Conservation (phyloP, 768 basidiomycete genomes). For the Hericium erinaceus region DNA sequence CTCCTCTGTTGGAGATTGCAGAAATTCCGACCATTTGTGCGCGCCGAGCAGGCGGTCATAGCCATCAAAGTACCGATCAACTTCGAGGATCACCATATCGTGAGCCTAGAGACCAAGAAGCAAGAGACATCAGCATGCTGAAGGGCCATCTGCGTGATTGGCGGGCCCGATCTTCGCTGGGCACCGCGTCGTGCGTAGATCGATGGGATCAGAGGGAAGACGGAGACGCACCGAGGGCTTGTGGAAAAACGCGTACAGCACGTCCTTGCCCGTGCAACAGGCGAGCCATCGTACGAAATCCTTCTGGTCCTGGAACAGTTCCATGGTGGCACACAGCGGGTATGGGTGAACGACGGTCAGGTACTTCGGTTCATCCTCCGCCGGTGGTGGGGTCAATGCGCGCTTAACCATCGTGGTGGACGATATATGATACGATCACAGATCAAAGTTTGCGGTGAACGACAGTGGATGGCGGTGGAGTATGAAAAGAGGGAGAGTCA, state of each 20-base stretch:
- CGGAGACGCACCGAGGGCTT: constrained; percentile 32
- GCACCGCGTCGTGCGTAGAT: neutral
- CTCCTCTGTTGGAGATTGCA: constrained; percentile 23
- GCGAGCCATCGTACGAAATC: constrained; percentile 36
- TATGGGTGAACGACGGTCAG: constrained; percentile 37
- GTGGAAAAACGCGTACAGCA: constrained; percentile 32
- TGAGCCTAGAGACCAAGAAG: constrained; percentile 24
- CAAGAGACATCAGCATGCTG: neutral
- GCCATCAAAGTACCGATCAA: constrained; percentile 22
- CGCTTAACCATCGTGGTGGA: constrained; percentile 31
- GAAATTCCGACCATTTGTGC: constrained; percentile 34
- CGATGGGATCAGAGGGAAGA: neutral
- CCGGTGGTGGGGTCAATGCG: constrained; percentile 30
- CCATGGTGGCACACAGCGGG: constrained; percentile 33
- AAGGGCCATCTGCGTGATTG: neutral
- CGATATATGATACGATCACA: too few species aligned
- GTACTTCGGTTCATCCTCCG: constrained; percentile 35
- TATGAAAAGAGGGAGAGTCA: too few species aligned
- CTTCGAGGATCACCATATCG: constrained; percentile 36
- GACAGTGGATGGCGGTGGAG: too few species aligned
- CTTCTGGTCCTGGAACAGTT: constrained; percentile 26
- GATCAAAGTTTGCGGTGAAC: too few species aligned
- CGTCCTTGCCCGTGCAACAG: constrained; percentile 26
- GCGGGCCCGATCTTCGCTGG: neutral
- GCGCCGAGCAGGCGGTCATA: constrained; percentile 31